These are phyloP conservation scores for Mycena indigotica DNA, from an alignment of 768 basidiomycete genomes.

Conservation along the genomic window DNA sequence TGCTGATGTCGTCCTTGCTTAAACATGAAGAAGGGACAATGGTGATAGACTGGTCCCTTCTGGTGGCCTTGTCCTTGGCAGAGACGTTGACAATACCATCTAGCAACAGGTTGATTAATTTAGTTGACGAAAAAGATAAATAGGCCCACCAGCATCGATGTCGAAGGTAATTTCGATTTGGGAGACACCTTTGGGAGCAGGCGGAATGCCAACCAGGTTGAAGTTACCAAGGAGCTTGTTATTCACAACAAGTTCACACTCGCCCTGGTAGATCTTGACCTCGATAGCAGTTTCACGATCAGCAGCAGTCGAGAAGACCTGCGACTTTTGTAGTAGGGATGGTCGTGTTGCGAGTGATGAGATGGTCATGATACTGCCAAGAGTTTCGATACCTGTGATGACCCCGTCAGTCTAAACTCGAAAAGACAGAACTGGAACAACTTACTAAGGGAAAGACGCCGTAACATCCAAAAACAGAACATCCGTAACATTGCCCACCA, in stretches of 20 bases:
- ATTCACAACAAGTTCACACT: conserved; percentile 97
- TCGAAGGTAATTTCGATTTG: conserved; percentile 93
- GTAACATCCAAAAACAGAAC: conserved; percentile 94
- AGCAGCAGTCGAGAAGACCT: conserved; percentile 97
- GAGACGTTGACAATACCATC: conserved; percentile 97
- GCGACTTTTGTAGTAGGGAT: conserved; percentile 99
- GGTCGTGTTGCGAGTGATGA: conserved; percentile 97
- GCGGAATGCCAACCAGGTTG: conserved; percentile 97
- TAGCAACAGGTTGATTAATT: conserved; percentile 36
- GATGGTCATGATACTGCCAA: conserved; percentile 99
- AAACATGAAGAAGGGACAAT: conserved; percentile 97
- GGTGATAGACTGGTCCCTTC: conserved; percentile 93
- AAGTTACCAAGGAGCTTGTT: conserved; percentile 99
- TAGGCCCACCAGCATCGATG: conserved; percentile 83
- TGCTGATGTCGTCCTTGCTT: conserved; percentile 94
- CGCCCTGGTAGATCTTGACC: conserved; percentile 99
- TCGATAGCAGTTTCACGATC: conserved; percentile 99
- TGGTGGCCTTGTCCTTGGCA: conserved; percentile 92
- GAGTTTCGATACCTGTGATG: conserved; percentile 79
- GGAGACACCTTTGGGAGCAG: conserved; percentile 79
- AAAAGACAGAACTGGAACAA: conserved; percentile 11
- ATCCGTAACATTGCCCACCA: conserved; percentile 93
- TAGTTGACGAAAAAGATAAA: neutral
- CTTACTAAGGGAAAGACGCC: conserved; percentile 92
- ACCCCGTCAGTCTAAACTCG: conserved; percentile 4